Base-by-base conservation (phyloP, 2,329 filamentous ascomycete genomes). In the Knoxdaviesia proteae region DNA sequence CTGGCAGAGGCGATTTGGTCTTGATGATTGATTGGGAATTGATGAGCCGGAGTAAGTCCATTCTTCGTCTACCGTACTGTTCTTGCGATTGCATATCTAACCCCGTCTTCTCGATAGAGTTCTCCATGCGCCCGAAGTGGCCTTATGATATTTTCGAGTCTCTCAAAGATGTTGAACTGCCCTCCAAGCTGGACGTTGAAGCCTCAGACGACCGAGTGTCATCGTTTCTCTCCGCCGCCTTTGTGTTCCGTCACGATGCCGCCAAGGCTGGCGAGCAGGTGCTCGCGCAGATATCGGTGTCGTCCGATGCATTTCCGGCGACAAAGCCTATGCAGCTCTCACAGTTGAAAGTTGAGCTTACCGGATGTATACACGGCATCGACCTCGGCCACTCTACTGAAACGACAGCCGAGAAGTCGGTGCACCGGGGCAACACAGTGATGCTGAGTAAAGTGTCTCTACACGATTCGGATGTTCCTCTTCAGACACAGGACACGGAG, bases 1-100 rank as follows among this genome's bases (percentile, higher is more conserved):
- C 61, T 39, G 65, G 65, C 6, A 65, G 71, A 42, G 65, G 64
- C 6, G 67, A 71, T 42, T 58, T 77, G 32, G 62, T 79, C 6
- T 57, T 80, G 34, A 64, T 72, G 32, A 68, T 77, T 41, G 74
- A 78, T 51, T 78, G 77, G 71, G 76, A 80, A 51, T 59, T 80
- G 38, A 61, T 79, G 54, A 64, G 72, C 45, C 66, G 57, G 38
- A 63, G 73, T 76, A 58, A 54, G 70, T 61, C 6, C 11, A n/a
- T 9, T n/a, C 32, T 40, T 20, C 2, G 20, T 20, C 20, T 20
- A 20, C 20, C 20, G 20, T 20, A 20, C 20, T 20, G 20, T 20
- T 20, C 3, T 20, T 20, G 20, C 20, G 20, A 10, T 36, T 38
- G 8, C n/a, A 4, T 20, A 20, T 36, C 20, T 32, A 32, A 32